Percentiles rank a stretch among this genome's conserved stretches.
Conservation (phyloP, 2,329 filamentous ascomycete genomes). For the Sporothrix dimorphospora region DNA sequence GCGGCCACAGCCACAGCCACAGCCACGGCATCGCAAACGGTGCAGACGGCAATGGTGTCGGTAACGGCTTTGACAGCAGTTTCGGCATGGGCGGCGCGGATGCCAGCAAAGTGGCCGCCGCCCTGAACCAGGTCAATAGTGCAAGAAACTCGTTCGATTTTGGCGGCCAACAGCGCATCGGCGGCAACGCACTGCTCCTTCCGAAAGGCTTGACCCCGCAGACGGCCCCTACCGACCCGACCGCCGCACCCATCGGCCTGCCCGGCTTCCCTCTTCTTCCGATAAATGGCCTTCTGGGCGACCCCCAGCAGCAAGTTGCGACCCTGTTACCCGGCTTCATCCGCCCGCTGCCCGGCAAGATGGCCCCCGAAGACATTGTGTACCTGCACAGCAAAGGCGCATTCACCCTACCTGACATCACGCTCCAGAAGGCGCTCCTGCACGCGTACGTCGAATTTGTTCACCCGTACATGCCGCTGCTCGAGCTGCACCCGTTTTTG, state of each 20-base stretch:
- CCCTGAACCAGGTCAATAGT: constrained; percentile 15
- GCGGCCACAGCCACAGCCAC: constrained; percentile 25
- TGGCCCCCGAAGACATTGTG: constrained; percentile 78
- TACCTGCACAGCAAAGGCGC: constrained; percentile 86
- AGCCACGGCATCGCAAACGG: constrained; percentile 15
- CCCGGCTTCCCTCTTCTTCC: constrained; percentile 33
- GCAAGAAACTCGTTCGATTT: not conserved
- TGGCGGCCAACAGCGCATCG: constrained; percentile 22
- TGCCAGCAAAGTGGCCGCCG: constrained; percentile 7
- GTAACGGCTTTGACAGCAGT: constrained; percentile 7
- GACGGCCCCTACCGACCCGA: not conserved
- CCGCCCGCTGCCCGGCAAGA: constrained; percentile 74
- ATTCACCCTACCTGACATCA: constrained; percentile 70
- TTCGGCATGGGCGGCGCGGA: constrained; percentile 26
- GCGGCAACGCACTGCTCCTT: constrained; percentile 27
- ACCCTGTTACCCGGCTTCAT: constrained; percentile 69
- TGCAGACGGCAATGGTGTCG: constrained; percentile 2
- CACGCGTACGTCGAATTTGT: constrained; percentile 86
- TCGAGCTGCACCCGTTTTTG: constrained; percentile 68
- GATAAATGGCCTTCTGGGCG: constrained; percentile 37
- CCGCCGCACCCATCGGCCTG: constrained; percentile 19
- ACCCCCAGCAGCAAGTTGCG: constrained; percentile 36
- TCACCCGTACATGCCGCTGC: constrained; percentile 88
- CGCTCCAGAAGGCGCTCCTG: constrained; percentile 78
- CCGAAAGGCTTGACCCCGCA: constrained; percentile 25